Conservation (phyloP, 2,329 filamentous ascomycete species). For the Pyrenophora teres region DNA sequence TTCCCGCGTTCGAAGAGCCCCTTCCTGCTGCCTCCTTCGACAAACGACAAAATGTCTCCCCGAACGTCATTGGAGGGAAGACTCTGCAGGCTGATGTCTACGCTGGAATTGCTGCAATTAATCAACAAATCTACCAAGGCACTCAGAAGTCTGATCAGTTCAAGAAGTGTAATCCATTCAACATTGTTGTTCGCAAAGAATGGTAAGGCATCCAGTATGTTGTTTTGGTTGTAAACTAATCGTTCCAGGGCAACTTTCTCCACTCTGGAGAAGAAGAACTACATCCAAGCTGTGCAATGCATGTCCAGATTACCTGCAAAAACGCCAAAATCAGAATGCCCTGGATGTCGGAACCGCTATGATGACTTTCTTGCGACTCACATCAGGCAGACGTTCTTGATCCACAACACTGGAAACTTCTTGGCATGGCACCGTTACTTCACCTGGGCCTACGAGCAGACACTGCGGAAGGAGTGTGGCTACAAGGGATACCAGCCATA, state of each 20-base stretch:
- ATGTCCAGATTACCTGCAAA: constrained; percentile 31
- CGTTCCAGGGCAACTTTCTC: constrained; percentile 30
- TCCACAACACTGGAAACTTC: constrained; percentile 38
- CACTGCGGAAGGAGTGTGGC: constrained; percentile 35
- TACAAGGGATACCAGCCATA: constrained; percentile 40
- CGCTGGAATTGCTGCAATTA: constrained; percentile 29
- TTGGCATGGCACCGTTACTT: constrained; percentile 37
- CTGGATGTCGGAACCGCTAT: constrained; percentile 36
- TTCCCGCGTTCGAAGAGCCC: constrained; percentile 15
- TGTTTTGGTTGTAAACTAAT: constrained; percentile 2
- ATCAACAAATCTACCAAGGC: constrained; percentile 35
- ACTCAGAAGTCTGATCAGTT: constrained; percentile 25
- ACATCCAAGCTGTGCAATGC: constrained; percentile 40
- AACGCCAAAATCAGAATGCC: constrained; percentile 30
- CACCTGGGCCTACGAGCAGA: constrained; percentile 36
- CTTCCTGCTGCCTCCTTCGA: constrained; percentile 18
- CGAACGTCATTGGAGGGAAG: constrained; percentile 18
- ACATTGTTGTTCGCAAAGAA: constrained; percentile 50
- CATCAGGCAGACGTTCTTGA: constrained; percentile 36
- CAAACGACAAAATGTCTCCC: constrained; percentile 20
- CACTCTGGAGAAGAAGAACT: constrained; percentile 32
- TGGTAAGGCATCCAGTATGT: constrained; percentile 40
- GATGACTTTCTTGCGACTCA: constrained; percentile 41
- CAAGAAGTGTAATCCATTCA: constrained; percentile 46
- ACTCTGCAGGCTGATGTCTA: constrained; percentile 28